Evolutionary conservation across 768 basidiomycete genomes (phyloP), one percentile per base, ranked within the genome.

Genomic region (Suillus weaverae): DNA sequence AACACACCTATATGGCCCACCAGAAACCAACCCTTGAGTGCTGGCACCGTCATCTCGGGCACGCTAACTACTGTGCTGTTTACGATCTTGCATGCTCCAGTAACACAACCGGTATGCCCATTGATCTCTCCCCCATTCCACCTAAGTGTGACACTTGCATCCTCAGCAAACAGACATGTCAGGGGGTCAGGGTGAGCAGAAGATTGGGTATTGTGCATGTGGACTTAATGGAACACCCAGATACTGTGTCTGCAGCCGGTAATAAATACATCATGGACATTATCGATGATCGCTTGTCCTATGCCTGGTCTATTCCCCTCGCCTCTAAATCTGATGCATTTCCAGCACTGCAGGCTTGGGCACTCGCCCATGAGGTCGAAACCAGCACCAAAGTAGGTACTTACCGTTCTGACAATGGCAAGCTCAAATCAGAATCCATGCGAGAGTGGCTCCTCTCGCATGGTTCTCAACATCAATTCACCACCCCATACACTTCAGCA

Each of bases 301-400:
- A 68, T 18, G 33, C 64, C 0, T 81, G 79, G 79, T 51, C 66
- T 13, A 74, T 80, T 4, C 80, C 78, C 0, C 38, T 39, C 13
- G 38, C 38, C 2, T 39, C 63, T 0, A 81, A 80, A 53, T 60
- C 62, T 5, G 62, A 72, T 14, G 74, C 75, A 0, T 70, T 72
- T 26, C 33, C 46, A 0, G 38, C 64, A 3, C 67, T 82, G 0
- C 68, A 67, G 1, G 69, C 65, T 0, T 82, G 81, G 80, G 62
- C 70, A 18, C 20, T 60, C 0, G 72, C 68, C 0, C 61, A 64
- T 0, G 76, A 80, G 36, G 32, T 41, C 0, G 67, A 74, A 41
- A 73, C 71, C 1, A 67, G 69, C 0, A 32, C 56, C 0, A 65
- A 59, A 4, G 70, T 76, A 1, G 66, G 62, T 0, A 66, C 57